phyloP scores from a whole-genome alignment of 2,329 filamentous ascomycete genomes.

The Neopestalotiopsis sp. region DNA sequence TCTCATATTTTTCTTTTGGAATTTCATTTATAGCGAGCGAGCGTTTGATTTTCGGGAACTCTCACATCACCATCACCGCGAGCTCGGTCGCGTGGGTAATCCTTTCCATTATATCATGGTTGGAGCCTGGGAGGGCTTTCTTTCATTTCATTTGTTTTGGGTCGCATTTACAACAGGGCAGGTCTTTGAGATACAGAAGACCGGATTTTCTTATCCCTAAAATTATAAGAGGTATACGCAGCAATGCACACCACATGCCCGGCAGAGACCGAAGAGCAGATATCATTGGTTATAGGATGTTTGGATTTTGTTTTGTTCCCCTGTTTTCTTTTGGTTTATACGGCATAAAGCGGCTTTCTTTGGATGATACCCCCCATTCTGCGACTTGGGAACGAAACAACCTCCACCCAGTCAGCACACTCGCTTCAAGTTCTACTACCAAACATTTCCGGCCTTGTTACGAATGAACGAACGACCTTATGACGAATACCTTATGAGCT shows the following conservation, averaged over 20 bases:
- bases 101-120: slow-evolving; percentile 57
- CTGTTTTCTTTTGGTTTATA: slow-evolving; percentile 43
- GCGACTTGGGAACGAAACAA: slow-evolving; percentile 26
- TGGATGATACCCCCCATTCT: slow-evolving; percentile 31
- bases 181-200: slow-evolving; percentile 52
- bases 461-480: slow-evolving; percentile 34
- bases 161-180: slow-evolving; percentile 60
- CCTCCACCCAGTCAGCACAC: slow-evolving; percentile 32
- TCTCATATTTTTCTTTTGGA: slow-evolving; percentile 25
- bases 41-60: slow-evolving; percentile 39
- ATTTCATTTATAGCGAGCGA: slow-evolving; percentile 44
- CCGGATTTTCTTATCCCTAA: slow-evolving; percentile 43
- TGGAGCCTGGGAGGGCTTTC: slow-evolving; percentile 54
- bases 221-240: slow-evolving; percentile 63
- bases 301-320: slow-evolving; percentile 31
- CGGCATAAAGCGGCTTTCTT: slow-evolving; percentile 17
- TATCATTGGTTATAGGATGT: slow-evolving; percentile 47
- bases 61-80: slow-evolving; percentile 47
- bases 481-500: slow-evolving; percentile 3
- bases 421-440: slow-evolving; percentile 43
- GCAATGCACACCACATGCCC: slow-evolving; percentile 58
- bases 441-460: slow-evolving; percentile 39
- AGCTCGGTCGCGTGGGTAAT: slow-evolving; percentile 52
- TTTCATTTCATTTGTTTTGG: slow-evolving; percentile 27
- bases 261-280: slow-evolving; percentile 52